phyloP scores from a whole-genome alignment of 148 eudicot species.

The Silene conica region DNA sequence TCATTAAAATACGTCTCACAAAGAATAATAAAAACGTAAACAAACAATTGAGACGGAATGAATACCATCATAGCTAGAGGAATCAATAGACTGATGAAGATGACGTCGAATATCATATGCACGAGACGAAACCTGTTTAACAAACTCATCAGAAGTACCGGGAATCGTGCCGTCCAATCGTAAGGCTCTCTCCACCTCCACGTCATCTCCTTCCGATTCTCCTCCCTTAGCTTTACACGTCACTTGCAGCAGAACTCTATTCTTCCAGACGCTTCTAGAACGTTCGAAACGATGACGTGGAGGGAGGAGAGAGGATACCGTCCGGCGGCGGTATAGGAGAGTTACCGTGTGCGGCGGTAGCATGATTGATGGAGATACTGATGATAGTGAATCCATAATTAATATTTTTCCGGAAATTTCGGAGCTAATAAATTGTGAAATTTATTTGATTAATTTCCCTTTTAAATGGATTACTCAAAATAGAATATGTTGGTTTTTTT shows the following conservation, averaged over 20 bases:
- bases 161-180: slow-evolving; percentile 82
- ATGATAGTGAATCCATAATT: slow-evolving; percentile 64
- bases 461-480: too few species aligned
- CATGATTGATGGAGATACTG: slow-evolving; percentile 56
- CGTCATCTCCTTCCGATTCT: slow-evolving; percentile 29
- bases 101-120: slow-evolving; percentile 86
- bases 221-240: slow-evolving; percentile 23
- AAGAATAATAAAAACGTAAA: too few species aligned
- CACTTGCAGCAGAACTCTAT: slow-evolving; percentile 4
- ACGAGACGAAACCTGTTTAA: slow-evolving; percentile 85
- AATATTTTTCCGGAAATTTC: not conserved
- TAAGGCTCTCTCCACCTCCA: slow-evolving; percentile 72
- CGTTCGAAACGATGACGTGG: not conserved
- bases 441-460: not conserved
- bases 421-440: not conserved
- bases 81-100: slow-evolving; percentile 69
- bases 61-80: slow-evolving; percentile 87
- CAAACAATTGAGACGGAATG: not conserved
- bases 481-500: not conserved
- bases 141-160: slow-evolving; percentile 69
- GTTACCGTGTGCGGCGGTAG: slow-evolving; percentile 36
- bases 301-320: not conserved
- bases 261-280: slow-evolving; percentile 24
- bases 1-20: not conserved
- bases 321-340: not conserved